phyloP scores from a whole-genome alignment of 306 rosid genomes.

The Prunus persica region Prunus_persica_NCBIv2 NC_034016.1:18891501-18892000 shows the following conservation, averaged over 20 bases:
- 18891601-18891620: not conserved
- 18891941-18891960: not conserved
- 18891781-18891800: not conserved
- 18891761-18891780: not conserved
- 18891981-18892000: conserved; percentile 2
- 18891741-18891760: not conserved
- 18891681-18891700: not conserved
- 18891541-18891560: too few species aligned
- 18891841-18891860: too few species aligned
- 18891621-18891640: not conserved
- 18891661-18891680: not conserved
- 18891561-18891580: too few species aligned
- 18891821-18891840: not conserved
- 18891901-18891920: too few species aligned
- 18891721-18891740: too few species aligned
- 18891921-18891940: not conserved
- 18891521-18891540: too few species aligned
- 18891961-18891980: not conserved
- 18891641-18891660: too few species aligned
- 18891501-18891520: not conserved
- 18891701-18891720: not conserved
- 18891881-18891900: too few species aligned
- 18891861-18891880: too few species aligned
- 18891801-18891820: too few species aligned
- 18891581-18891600: not conserved